These are phyloP conservation scores for Drechslerella coelobrocha DNA, from an alignment of 2,329 filamentous ascomycete species.

Conservation along the genomic window DNA sequence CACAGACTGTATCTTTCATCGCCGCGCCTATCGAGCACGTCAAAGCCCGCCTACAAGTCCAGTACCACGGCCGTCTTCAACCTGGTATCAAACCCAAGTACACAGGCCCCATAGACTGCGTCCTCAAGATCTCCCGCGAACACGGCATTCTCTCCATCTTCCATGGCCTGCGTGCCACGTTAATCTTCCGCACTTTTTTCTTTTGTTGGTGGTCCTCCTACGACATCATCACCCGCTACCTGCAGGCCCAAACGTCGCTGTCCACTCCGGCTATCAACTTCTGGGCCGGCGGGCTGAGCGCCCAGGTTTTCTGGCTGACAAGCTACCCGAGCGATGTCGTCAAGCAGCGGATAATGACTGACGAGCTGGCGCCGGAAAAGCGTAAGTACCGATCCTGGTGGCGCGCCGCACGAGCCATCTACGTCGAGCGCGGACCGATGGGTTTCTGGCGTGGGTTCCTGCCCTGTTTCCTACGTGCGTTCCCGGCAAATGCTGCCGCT, in stretches of 20 bases:
- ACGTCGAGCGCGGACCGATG: slow-evolving; percentile 73
- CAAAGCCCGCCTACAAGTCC: slow-evolving; percentile 91
- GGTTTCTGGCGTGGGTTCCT: slow-evolving; percentile 94
- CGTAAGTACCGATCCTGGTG: slow-evolving; percentile 77
- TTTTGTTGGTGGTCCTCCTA: slow-evolving; percentile 99
- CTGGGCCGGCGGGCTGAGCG: slow-evolving; percentile 92
- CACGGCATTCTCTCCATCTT: slow-evolving; percentile 84
- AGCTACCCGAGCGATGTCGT: slow-evolving; percentile 92
- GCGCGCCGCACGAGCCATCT: slow-evolving; percentile 79
- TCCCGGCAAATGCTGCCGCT: slow-evolving; percentile 94
- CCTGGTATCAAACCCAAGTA: slow-evolving; percentile 80
- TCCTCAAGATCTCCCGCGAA: slow-evolving; percentile 58
- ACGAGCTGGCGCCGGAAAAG: slow-evolving; percentile 71
- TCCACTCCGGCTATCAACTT: slow-evolving; percentile 87
- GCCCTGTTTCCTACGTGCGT: slow-evolving; percentile 90
- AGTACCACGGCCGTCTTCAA: slow-evolving; percentile 73
- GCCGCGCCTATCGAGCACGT: slow-evolving; percentile 94
- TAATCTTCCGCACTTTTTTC: slow-evolving; percentile 91
- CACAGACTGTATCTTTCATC: slow-evolving; percentile 81
- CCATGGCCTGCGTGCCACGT: slow-evolving; percentile 81
- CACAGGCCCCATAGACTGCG: slow-evolving; percentile 83
- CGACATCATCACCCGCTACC: slow-evolving; percentile 75
- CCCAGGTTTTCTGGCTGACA: slow-evolving; percentile 92
- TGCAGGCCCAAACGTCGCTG: slow-evolving; percentile 72
- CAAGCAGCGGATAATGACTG: slow-evolving; percentile 97